These are phyloP conservation scores for Ormosia emarginata DNA, from an alignment of 306 rosid genomes.

Conservation along the genomic window DNA sequence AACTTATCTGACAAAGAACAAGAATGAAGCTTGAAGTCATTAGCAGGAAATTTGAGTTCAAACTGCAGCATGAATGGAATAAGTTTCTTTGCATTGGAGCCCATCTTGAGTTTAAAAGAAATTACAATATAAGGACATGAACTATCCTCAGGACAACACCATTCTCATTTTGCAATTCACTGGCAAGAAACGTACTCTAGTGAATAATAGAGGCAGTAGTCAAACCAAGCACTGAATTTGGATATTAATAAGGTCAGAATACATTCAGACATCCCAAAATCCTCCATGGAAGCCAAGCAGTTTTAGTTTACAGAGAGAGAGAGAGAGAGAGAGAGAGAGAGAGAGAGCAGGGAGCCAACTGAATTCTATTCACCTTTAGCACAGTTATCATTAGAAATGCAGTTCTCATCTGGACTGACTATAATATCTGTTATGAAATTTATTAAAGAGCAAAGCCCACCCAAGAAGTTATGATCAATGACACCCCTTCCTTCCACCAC, in stretches of 20 bases:
- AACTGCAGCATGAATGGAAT: neutral
- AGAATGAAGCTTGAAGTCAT: neutral
- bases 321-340: too few species aligned
- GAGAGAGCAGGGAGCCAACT: too few species aligned
- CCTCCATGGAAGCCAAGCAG: neutral
- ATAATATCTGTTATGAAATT: conserved; percentile 56
- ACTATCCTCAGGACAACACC: neutral
- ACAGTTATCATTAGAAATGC: neutral
- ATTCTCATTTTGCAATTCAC: neutral
- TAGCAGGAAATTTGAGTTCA: neutral
- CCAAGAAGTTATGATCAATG: conserved; percentile 90
- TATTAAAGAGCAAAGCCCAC: conserved; percentile 86
- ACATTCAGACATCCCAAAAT: neutral
- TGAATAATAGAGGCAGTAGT: neutral
- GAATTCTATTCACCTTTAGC: neutral
- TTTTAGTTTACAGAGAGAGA: neutral
- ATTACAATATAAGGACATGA: neutral
- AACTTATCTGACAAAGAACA: neutral
- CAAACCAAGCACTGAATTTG: neutral
- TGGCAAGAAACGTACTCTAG: neutral
- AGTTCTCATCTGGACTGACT: neutral
- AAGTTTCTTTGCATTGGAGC: neutral
- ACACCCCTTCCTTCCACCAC: conserved; percentile 50
- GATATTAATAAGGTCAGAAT: neutral
- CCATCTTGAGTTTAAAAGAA: neutral